Evolutionary conservation across 2,329 filamentous ascomycete genomes (phyloP).

Genomic region (Monilinia fructicola): DNA sequence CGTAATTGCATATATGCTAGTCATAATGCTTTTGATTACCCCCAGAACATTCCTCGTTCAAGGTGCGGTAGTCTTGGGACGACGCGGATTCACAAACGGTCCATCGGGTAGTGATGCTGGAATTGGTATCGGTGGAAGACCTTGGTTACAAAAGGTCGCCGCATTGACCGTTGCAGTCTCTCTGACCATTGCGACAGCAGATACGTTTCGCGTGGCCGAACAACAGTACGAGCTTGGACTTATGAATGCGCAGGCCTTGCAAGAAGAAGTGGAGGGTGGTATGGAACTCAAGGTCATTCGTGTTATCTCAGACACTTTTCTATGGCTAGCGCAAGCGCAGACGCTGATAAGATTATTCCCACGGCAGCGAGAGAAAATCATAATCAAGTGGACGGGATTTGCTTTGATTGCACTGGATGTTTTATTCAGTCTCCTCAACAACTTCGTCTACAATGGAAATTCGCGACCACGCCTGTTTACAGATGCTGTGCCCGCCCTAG

Average conservation of each 20-base stretch:
- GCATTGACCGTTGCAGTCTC: slow-evolving; percentile 76
- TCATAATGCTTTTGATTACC: slow-evolving; percentile 86
- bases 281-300: slow-evolving; percentile 86
- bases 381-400: slow-evolving; percentile 98
- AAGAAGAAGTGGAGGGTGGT: slow-evolving; percentile 76
- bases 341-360: slow-evolving; percentile 94
- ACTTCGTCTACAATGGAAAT: slow-evolving; percentile 64
- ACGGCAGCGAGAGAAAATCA: slow-evolving; percentile 92
- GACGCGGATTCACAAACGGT: slow-evolving; percentile 81
- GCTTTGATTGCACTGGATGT: slow-evolving; percentile 88
- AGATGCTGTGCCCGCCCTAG: slow-evolving; percentile 81
- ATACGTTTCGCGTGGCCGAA: slow-evolving; percentile 84
- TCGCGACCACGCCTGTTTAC: slow-evolving; percentile 73
- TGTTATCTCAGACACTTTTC: slow-evolving; percentile 90
- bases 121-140: slow-evolving; percentile 84
- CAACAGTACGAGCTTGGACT: slow-evolving; percentile 75
- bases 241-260: slow-evolving; percentile 75
- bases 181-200: slow-evolving; percentile 86
- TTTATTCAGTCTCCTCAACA: slow-evolving; percentile 88
- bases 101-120: slow-evolving; percentile 66
- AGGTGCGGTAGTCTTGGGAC: slow-evolving; percentile 75
- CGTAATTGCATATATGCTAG: slow-evolving; percentile 80
- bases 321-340: slow-evolving; percentile 97
- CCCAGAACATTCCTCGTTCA: slow-evolving; percentile 92
- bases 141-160: slow-evolving; percentile 87